phyloP scores from a whole-genome alignment of 1,284 basidiomycete species.

The Neonothopanus nambi region DNA sequence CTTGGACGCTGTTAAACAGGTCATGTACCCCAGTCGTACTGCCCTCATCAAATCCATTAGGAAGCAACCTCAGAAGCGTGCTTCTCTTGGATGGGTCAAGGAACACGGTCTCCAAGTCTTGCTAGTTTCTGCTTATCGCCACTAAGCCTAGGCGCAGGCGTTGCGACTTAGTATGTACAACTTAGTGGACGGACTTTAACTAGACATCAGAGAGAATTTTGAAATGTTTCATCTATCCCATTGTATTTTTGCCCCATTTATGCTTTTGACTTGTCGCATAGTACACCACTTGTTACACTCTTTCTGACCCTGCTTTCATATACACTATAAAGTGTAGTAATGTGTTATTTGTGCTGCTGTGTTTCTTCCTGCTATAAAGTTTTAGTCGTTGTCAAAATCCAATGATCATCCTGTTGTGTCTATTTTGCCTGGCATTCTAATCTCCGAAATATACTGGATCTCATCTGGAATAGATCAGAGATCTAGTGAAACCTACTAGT shows the following conservation, averaged over 20 bases:
- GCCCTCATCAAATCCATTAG: conserved; percentile 38
- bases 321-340: conserved; percentile 1
- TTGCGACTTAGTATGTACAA: too few species aligned
- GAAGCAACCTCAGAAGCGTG: conserved; percentile 10
- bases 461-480: too few species aligned
- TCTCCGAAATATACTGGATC: too few species aligned
- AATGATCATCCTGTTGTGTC: too few species aligned
- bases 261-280: too few species aligned
- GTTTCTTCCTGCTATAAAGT: neutral
- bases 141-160: neutral
- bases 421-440: too few species aligned
- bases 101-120: conserved; percentile 11
- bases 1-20: conserved; percentile 55
- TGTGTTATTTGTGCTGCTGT: neutral
- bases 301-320: too few species aligned
- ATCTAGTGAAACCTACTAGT: conserved; percentile 4
- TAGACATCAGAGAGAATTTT: too few species aligned
- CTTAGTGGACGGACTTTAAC: too few species aligned
- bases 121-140: conserved; percentile 6
- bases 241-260: neutral
- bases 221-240: too few species aligned
- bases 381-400: neutral
- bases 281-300: too few species aligned
- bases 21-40: conserved; percentile 60
- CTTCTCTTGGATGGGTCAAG: conserved; percentile 14